Percentiles rank a stretch among this genome's conserved stretches.
Evolutionary conservation across 73 alveolate species (phyloP).

Genomic region (Paramecium tetraurelia): DNA sequence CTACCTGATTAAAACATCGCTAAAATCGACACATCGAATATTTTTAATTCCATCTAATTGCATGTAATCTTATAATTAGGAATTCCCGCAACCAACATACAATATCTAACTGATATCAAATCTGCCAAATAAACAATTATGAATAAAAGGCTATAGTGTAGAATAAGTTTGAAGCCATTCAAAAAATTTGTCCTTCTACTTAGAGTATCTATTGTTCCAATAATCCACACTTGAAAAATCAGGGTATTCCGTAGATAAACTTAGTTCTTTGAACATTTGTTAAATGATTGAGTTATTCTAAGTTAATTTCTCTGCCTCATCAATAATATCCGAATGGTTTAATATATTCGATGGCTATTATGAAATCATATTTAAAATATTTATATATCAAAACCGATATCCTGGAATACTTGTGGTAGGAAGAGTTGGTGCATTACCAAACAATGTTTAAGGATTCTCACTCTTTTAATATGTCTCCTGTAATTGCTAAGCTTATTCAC

Average conservation of each 20-base stretch:
- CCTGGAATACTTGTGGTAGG: constrained; percentile 30
- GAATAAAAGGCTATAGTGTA: neutral
- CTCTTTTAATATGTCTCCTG: constrained; percentile 32
- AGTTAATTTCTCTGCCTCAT: neutral
- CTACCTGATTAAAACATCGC: constrained; percentile 7
- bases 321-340: neutral
- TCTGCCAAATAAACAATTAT: neutral
- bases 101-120: neutral
- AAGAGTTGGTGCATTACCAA: constrained; percentile 48
- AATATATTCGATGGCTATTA: neutral
- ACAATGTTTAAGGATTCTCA: constrained; percentile 17
- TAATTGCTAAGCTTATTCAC: constrained; percentile 14
- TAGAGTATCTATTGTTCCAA: constrained; percentile 19
- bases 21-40: constrained; percentile 7
- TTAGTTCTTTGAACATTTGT: neutral
- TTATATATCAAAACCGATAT: neutral
- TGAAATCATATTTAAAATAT: neutral
- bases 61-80: constrained; percentile 2
- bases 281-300: neutral
- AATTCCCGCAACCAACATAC: constrained; percentile 34
- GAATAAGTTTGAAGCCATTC: constrained; percentile 25
- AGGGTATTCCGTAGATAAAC: neutral
- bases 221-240: constrained; percentile 39
- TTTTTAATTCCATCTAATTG: neutral
- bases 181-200: neutral